Conservation (phyloP, 371 early-diverging fungal genomes). For the Apophysomyces variabilis region DNA sequence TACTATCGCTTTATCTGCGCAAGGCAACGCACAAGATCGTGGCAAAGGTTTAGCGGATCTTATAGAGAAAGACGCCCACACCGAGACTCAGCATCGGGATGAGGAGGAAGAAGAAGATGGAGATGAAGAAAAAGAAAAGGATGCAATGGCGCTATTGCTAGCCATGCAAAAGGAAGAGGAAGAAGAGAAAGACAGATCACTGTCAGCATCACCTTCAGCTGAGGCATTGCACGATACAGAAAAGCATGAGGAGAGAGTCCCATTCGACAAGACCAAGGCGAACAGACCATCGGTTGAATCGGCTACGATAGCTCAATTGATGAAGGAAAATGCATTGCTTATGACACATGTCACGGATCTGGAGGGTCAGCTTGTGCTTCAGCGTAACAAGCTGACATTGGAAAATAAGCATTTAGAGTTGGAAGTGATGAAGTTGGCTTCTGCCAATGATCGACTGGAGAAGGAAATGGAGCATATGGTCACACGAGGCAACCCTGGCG, state of each 20-base stretch:
- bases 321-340: constrained; percentile 42
- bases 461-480: constrained; percentile 53
- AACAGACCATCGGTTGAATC: constrained; percentile 14
- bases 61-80: too few species aligned
- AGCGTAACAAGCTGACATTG: constrained; percentile 37
- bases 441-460: constrained; percentile 55
- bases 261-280: not conserved
- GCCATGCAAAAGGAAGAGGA: too few species aligned
- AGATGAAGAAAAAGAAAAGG: too few species aligned
- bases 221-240: not conserved
- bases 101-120: too few species aligned
- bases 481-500: constrained; percentile 29
- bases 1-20: too few species aligned
- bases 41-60: too few species aligned
- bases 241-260: not conserved
- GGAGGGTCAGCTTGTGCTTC: constrained; percentile 43
- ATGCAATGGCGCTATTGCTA: too few species aligned
- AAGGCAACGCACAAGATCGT: too few species aligned
- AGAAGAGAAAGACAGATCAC: too few species aligned
- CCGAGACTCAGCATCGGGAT: too few species aligned
- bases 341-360: constrained; percentile 39
- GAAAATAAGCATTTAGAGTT: constrained; percentile 50
- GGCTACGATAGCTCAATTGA: constrained; percentile 28
- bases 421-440: constrained; percentile 46
- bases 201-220: too few species aligned